Evolutionary conservation across 2,329 filamentous ascomycete species (phyloP).

Genomic region (Periconia sp.): DNA sequence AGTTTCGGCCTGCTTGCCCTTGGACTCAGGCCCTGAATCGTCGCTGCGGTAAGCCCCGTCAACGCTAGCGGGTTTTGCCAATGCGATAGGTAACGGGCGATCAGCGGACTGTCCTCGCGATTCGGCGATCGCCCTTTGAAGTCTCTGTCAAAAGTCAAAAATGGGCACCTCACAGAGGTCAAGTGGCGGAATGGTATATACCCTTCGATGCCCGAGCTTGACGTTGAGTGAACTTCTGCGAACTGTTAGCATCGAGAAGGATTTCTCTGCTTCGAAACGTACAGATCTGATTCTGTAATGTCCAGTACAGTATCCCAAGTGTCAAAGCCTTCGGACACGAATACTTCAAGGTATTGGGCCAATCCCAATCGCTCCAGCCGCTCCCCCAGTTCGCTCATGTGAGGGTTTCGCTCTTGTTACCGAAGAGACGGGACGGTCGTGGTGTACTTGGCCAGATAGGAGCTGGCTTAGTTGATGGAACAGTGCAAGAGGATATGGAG

Average conservation of each 20-base stretch:
- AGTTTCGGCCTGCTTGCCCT: constrained; percentile 51
- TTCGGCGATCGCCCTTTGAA: constrained; percentile 83
- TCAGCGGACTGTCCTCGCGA: constrained; percentile 61
- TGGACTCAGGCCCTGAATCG: constrained; percentile 56
- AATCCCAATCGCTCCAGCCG: constrained; percentile 79
- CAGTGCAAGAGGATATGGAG: neutral
- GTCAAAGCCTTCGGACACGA: constrained; percentile 82
- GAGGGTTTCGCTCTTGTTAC: constrained; percentile 9
- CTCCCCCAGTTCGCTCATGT: constrained; percentile 69
- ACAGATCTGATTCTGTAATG: constrained; percentile 85
- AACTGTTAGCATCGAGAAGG: neutral
- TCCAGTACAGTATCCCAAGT: constrained; percentile 83
- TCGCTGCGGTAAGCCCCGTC: constrained; percentile 65
- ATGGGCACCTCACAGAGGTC: neutral
- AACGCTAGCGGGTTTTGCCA: constrained; percentile 56
- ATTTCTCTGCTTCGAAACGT: constrained; percentile 35
- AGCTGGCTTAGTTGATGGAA: neutral
- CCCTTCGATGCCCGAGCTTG: constrained; percentile 80
- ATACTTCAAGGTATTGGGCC: constrained; percentile 74
- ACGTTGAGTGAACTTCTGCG: constrained; percentile 67
- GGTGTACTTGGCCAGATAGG: constrained; percentile 2
- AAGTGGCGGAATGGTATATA: constrained; percentile 52
- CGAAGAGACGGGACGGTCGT: constrained; percentile 5
- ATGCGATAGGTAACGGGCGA: constrained; percentile 39
- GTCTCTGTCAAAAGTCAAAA: constrained; percentile 61